These are phyloP conservation scores for Coemansia sp. DNA, from an alignment of 192 early-diverging fungal genomes.

Conservation along the genomic window DNA sequence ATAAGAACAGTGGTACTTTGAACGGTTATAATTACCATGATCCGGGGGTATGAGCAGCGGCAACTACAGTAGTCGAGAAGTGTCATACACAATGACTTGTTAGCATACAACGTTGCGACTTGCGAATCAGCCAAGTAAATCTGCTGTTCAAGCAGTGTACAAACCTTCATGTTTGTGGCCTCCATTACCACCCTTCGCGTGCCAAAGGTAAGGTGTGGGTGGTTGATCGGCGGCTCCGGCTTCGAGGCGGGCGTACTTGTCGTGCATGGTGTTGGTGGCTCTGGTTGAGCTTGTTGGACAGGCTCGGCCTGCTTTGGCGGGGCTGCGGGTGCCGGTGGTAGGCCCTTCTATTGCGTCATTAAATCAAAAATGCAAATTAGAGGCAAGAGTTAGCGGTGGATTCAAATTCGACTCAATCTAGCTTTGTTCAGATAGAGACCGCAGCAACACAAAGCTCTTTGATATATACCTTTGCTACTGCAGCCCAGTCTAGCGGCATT, in stretches of 20 bases:
- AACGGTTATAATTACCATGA: not conserved
- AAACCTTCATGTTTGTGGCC: not conserved
- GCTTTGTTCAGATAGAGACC: not conserved
- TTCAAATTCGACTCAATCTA: constrained; percentile 4
- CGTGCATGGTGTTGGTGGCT: not conserved
- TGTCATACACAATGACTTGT: not conserved
- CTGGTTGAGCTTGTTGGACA: not conserved
- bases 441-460: not conserved
- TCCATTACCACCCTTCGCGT: not conserved
- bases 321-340: constrained; percentile 2
- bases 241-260: not conserved
- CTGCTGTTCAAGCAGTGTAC: not conserved
- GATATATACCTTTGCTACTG: constrained; percentile 36
- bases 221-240: not conserved
- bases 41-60: constrained; percentile 9
- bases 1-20: not conserved
- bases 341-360: not conserved
- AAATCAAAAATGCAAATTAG: not conserved
- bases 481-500: constrained; percentile 34
- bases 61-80: not conserved
- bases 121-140: not conserved
- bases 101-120: not conserved
- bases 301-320: not conserved
- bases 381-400: not conserved
- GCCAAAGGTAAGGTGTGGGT: not conserved